Conservation (phyloP, 2,329 filamentous ascomycete species). For the Colletotrichum limetticola region DNA sequence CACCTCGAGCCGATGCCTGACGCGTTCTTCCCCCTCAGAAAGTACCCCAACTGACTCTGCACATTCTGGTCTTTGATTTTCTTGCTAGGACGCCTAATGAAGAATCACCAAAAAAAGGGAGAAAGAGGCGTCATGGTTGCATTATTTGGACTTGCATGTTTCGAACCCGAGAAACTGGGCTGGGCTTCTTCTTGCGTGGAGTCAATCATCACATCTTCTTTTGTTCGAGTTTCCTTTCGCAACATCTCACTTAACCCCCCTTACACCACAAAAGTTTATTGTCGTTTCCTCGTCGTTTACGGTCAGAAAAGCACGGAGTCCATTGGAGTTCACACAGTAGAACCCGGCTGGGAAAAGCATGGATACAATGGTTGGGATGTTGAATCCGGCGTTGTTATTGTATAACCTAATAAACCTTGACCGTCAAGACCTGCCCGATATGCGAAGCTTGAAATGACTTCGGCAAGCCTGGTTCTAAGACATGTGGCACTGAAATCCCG, state of each 20-base stretch:
- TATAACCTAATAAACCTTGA: background rate
- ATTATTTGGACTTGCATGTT: conserved; percentile 27
- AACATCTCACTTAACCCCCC: background rate
- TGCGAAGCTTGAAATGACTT: background rate
- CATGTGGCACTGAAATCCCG: background rate
- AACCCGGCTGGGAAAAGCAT: conserved; percentile 28
- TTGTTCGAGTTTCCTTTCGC: conserved; percentile 7
- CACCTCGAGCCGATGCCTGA: conserved; percentile 71
- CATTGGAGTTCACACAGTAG: conserved; percentile 18
- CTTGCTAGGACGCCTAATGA: background rate
- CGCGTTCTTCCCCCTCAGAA: conserved; percentile 66
- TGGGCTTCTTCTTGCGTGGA: conserved; percentile 10
- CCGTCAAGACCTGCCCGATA: background rate
- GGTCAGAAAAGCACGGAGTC: conserved; percentile 23
- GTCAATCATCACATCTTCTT: conserved; percentile 4
- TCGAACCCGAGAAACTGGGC: conserved; percentile 5
- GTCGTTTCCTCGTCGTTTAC: conserved; percentile 9
- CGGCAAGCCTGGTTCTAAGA: background rate
- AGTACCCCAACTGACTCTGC: conserved; percentile 61
- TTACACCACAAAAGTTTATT: conserved; percentile 23
- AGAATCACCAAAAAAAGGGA: conserved; percentile 8
- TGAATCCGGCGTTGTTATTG: background rate
- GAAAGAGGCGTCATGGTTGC: conserved; percentile 32
- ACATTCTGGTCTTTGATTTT: background rate
- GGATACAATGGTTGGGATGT: conserved; percentile 12